Conservation (phyloP, 2,329 filamentous ascomycete genomes). For the Colletotrichum sp. region DNA sequence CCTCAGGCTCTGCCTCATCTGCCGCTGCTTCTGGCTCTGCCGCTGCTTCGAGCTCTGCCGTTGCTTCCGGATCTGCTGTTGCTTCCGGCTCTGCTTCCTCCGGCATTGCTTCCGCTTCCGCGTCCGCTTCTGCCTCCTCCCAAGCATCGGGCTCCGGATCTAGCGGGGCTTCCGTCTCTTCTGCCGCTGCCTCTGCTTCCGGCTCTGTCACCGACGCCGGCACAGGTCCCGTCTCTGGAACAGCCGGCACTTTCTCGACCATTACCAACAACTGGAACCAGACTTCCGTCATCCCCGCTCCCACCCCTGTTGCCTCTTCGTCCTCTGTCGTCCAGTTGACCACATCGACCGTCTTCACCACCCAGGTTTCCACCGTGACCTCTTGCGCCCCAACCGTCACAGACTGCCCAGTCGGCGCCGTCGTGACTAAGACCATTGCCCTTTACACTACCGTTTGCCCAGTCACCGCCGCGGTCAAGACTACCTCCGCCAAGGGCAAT, state of each 20-base stretch:
- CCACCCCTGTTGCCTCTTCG: constrained; percentile 10
- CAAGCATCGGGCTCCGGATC: neutral
- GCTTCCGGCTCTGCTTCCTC: neutral
- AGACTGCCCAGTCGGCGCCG: constrained; percentile 40
- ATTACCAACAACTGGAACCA: neutral
- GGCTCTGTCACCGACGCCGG: neutral
- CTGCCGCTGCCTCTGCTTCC: neutral
- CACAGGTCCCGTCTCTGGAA: neutral
- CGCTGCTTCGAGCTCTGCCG: neutral
- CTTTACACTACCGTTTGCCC: constrained; percentile 48
- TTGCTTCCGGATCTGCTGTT: neutral
- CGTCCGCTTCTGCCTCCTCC: neutral
- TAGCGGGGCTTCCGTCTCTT: neutral
- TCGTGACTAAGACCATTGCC: constrained; percentile 38
- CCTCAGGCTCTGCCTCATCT: neutral
- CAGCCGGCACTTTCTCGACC: neutral
- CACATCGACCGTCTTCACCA: constrained; percentile 45
- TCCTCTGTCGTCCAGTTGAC: constrained; percentile 21
- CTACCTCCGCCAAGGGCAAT: constrained; percentile 7
- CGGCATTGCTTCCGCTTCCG: neutral
- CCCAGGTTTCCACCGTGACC: constrained; percentile 56
- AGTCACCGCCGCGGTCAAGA: constrained; percentile 26
- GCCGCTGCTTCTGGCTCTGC: neutral
- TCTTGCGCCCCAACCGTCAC: constrained; percentile 51
- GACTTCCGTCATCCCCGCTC: neutral